A percentile compares a stretch with the other conserved stretches of the same genome.
Evolutionary conservation across 192 early-diverging fungal species (phyloP).

Genomic region (Podila minutissima): DNA sequence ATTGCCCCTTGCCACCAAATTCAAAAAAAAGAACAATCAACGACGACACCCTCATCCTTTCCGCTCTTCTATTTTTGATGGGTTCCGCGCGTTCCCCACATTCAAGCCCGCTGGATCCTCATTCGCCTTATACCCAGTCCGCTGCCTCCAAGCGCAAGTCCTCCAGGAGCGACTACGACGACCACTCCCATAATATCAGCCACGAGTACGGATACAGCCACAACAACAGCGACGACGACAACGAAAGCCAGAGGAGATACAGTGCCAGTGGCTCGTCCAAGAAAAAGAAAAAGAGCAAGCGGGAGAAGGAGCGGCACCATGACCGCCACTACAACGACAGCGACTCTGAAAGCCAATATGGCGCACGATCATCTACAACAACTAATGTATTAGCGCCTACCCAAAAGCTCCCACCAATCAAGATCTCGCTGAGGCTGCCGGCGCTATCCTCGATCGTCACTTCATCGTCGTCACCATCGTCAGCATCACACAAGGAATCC

Average conservation of each 20-base stretch:
- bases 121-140: slow-evolving; percentile 16
- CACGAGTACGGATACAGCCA: neutral
- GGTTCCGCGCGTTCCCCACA: slow-evolving; percentile 2
- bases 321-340: slow-evolving; percentile 9
- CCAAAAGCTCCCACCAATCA: slow-evolving; percentile 31
- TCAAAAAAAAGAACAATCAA: neutral
- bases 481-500: neutral
- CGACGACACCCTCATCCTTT: neutral
- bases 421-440: slow-evolving; percentile 45
- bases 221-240: neutral
- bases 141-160: slow-evolving; percentile 22
- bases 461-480: neutral
- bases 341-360: neutral
- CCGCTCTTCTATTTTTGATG: neutral
- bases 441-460: slow-evolving; percentile 11
- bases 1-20: neutral
- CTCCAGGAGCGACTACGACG: slow-evolving; percentile 7
- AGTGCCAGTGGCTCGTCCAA: slow-evolving; percentile 9
- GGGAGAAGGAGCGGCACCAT: slow-evolving; percentile 4
- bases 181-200: neutral
- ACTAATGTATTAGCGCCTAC: neutral
- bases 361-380: neutral
- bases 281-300: slow-evolving; percentile 36
- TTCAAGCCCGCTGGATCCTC: slow-evolving; percentile 1
- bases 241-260: neutral